Conservation (phyloP, 2,329 filamentous ascomycete genomes). For the Colletotrichum falcatum region DNA sequence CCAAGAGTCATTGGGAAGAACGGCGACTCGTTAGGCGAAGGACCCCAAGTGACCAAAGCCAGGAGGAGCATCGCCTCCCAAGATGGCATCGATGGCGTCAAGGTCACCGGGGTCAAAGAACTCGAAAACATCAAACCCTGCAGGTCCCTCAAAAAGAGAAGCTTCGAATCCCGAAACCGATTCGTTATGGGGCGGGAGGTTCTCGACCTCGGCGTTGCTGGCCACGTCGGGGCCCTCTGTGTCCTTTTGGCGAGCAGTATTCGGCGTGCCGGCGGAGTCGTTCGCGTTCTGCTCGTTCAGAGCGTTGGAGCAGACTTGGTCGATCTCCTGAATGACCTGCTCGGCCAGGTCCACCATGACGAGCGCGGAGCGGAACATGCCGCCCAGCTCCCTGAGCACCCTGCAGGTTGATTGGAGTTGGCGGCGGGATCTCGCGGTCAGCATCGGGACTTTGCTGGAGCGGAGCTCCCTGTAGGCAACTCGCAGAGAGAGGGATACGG, state of each 20-base stretch:
- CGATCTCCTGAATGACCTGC: constrained; percentile 44
- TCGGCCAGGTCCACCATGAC: constrained; percentile 44
- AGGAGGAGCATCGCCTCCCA: constrained; percentile 32
- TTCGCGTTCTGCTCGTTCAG: constrained; percentile 30
- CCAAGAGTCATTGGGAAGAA: background rate
- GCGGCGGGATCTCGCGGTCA: constrained; percentile 35
- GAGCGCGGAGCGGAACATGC: constrained; percentile 43
- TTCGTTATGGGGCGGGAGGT: background rate
- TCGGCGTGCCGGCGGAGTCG: constrained; percentile 18
- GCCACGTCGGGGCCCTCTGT: background rate
- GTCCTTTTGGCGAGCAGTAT: constrained; percentile 24
- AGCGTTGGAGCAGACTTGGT: constrained; percentile 38
- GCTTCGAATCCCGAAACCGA: constrained; percentile 8
- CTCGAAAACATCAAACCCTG: constrained; percentile 42
- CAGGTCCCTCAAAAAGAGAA: constrained; percentile 24
- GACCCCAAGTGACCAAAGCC: constrained; percentile 8
- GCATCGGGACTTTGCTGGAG: constrained; percentile 42
- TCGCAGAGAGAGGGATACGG: constrained; percentile 44
- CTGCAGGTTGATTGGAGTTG: constrained; percentile 43
- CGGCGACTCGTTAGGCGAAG: background rate
- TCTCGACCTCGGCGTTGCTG: background rate
- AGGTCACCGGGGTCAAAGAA: constrained; percentile 44
- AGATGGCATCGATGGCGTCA: constrained; percentile 43
- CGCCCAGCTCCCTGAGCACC: constrained; percentile 42
- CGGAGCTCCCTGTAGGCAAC: constrained; percentile 44